phyloP scores from a whole-genome alignment of 1,284 basidiomycete genomes.

The Austropuccinia psidii region DNA sequence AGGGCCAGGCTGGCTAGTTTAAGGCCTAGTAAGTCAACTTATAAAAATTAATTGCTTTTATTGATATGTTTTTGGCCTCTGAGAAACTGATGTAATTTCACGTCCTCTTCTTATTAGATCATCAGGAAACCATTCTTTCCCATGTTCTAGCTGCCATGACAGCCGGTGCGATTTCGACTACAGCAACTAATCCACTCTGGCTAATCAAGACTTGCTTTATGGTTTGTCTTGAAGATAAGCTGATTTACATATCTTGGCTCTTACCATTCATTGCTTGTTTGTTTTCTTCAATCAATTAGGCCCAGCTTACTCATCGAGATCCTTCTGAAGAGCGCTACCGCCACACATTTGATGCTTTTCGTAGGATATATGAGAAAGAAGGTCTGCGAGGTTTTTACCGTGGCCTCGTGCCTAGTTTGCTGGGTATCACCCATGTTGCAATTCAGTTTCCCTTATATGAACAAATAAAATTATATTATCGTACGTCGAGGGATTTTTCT shows the following conservation, averaged over 20 bases:
- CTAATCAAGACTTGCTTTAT: constrained; percentile 96
- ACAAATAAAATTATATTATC: constrained; percentile 69
- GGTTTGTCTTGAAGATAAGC: constrained; percentile 55
- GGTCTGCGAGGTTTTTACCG: constrained; percentile 80
- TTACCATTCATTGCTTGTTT: too few relatives aligned
- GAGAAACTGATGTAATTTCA: not conserved
- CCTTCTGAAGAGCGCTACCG: constrained; percentile 70
- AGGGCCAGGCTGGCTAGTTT: constrained; percentile 65
- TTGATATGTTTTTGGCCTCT: too few relatives aligned
- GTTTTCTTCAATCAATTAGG: too few relatives aligned
- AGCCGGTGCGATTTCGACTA: constrained; percentile 80
- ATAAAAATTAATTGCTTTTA: too few relatives aligned
- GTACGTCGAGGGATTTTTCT: too few relatives aligned
- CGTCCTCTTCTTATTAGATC: constrained; percentile 2
- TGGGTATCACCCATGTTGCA: constrained; percentile 84
- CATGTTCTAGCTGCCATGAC: constrained; percentile 88
- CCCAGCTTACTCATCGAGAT: constrained; percentile 55
- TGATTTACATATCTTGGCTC: too few relatives aligned
- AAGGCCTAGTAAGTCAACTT: constrained; percentile 41
- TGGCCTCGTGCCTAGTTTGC: constrained; percentile 73
- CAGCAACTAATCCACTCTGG: constrained; percentile 88
- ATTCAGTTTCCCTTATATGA: constrained; percentile 97
- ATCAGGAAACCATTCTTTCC: constrained; percentile 47
- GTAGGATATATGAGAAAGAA: constrained; percentile 76
- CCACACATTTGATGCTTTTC: constrained; percentile 76